Base-by-base conservation (phyloP, 306 rosid genomes). In the Lathyrus sativus region DNA sequence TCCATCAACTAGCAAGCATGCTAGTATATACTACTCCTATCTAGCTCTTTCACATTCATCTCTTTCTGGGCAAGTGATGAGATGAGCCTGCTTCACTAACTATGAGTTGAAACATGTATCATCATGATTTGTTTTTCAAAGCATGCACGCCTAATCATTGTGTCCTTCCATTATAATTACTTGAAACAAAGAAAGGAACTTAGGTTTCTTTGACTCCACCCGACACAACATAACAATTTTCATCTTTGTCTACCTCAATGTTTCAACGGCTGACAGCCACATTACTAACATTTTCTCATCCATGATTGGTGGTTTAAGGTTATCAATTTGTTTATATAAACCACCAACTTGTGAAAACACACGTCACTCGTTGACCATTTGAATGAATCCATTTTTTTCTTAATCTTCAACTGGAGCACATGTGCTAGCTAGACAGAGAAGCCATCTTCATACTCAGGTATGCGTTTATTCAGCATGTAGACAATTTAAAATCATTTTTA, bases 291-390 rank as follows among this genome's bases (percentile, higher is more conserved):
- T 26, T 55, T 11, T 55, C 17, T 55, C 61, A 55, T 55, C 57
- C 10, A 53, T 69, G 67, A 51, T 66, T 65, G 60, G 12, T 43
- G 14, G 19, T 57, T 58, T 49, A 35, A 65, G 51, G 8, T 62
- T 45, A 53, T n/a, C 43, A 4, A 46, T 72, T 53, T 60, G 19
- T 29, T 60, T 59, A 38, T 38, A 65, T 19, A 63, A 58, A 26
- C 6, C 28, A 22, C 33, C 5, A n/a, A 35, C 56, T 24, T 49
- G 51, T 35, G 68, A 38, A 43, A n/a, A 17, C 51, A 28, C 51
- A 48, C 22, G 29, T 49, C 71, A 66, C 14, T 38, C 42, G 41
- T 60, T 39, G 53, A 12, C 42, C 26, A 64, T 39, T 24, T n/a
- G 8, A 41, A 63, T 8, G 58, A 17, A 49, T 18, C 12, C 12